Conservation (phyloP, 495 filamentous ascomycete species). For the Achaetomiella virescens region DNA sequence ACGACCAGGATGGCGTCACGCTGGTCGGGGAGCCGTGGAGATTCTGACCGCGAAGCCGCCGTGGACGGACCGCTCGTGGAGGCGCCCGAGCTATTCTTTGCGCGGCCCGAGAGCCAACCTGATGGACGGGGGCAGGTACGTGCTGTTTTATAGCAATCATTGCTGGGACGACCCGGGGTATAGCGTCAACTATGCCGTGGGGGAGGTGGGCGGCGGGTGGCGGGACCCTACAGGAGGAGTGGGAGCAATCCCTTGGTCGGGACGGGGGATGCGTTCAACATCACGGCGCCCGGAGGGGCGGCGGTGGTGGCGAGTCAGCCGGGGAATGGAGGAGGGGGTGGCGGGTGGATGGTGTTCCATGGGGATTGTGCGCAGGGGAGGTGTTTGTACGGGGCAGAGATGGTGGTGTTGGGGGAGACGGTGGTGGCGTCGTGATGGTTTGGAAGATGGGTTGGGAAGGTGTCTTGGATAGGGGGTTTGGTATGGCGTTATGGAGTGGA, state of each 20-base stretch:
- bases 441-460: not conserved
- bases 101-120: conserved; percentile 19
- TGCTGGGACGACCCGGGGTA: conserved; percentile 49
- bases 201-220: conserved; percentile 35
- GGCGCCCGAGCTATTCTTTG: conserved; percentile 50
- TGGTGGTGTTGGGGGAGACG: conserved; percentile 8
- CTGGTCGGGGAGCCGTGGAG: conserved; percentile 44
- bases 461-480: too few species aligned
- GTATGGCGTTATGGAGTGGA: too few species aligned
- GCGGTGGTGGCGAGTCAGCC: conserved; percentile 37
- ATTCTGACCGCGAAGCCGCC: conserved; percentile 47
- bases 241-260: conserved; percentile 31
- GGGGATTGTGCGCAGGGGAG: conserved; percentile 41
- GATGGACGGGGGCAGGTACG: conserved; percentile 43
- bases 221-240: conserved; percentile 42
- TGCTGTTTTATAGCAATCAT: conserved; percentile 57
- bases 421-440: conserved; percentile 5
- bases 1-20: conserved; percentile 43
- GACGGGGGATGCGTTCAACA: conserved; percentile 33
- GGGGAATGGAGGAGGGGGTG: too few species aligned
- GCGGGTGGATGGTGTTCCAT: conserved; percentile 47
- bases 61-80: conserved; percentile 57
- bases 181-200: conserved; percentile 47
- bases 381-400: conserved; percentile 28
- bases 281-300: conserved; percentile 50